A percentile compares a stretch with the other conserved stretches of the same genome.
Conservation (phyloP, 2,329 filamentous ascomycete species). For the Polytolypa hystricis region DNA sequence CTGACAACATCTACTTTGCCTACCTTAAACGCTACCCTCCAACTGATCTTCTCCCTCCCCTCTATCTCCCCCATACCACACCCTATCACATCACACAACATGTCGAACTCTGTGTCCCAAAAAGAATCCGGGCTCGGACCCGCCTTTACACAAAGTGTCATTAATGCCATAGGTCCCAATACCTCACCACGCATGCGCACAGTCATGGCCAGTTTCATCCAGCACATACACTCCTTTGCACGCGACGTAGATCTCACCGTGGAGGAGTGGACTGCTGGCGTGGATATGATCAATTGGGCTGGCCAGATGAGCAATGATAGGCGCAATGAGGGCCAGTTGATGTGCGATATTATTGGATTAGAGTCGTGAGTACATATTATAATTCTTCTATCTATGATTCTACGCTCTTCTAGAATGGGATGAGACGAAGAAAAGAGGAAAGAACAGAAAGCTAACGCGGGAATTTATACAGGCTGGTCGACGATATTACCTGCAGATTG, state of each 20-base stretch:
- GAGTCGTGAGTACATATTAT: conserved; percentile 42
- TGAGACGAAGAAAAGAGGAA: background rate
- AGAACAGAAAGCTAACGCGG: background rate
- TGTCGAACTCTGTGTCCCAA: background rate
- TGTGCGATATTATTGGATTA: conserved; percentile 48
- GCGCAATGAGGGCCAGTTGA: conserved; percentile 52
- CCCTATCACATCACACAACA: background rate
- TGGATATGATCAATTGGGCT: conserved; percentile 49
- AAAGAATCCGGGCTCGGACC: conserved; percentile 26
- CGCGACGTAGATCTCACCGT: conserved; percentile 48
- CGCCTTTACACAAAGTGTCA: conserved; percentile 55
- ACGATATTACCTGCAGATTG: conserved; percentile 66
- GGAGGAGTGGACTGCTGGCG: conserved; percentile 48
- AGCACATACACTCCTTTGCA: conserved; percentile 49
- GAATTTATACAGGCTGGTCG: conserved; percentile 44
- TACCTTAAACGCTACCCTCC: background rate
- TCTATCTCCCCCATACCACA: background rate
- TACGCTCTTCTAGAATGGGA: too few relatives aligned
- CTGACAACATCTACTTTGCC: too few relatives aligned
- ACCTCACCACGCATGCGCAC: conserved; percentile 54
- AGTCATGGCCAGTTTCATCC: conserved; percentile 44
- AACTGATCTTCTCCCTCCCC: background rate
- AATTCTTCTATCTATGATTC: too few relatives aligned
- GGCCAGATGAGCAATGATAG: conserved; percentile 52
- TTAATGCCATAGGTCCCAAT: conserved; percentile 63